Conservation (phyloP, 768 basidiomycete genomes). For the Myochromella boudieri region DNA sequence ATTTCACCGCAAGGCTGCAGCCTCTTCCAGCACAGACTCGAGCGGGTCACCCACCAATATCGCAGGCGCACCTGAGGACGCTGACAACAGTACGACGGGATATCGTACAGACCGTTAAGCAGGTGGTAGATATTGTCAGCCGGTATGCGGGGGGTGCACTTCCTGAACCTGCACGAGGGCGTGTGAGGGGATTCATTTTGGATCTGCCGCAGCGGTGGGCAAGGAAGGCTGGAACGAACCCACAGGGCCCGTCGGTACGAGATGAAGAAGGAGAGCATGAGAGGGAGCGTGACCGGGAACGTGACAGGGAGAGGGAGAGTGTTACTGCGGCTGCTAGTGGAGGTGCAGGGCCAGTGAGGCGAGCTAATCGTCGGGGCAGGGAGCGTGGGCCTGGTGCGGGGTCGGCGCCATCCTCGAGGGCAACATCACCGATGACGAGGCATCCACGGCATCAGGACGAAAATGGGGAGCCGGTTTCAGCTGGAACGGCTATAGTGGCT, state of each 20-base stretch:
- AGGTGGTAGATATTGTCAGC: conserved; percentile 85
- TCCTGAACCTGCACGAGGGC: conserved; percentile 77
- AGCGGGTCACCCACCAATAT: conserved; percentile 31
- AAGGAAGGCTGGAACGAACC: conserved; percentile 31
- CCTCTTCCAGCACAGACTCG: conserved; percentile 36
- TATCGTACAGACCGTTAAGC: conserved; percentile 85
- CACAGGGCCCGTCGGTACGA: conserved; percentile 7
- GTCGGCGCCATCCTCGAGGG: conserved; percentile 28
- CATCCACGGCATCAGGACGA: conserved; percentile 19
- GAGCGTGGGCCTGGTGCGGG: conserved; percentile 38
- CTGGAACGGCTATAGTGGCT: conserved; percentile 64
- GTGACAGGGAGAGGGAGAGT: conserved; percentile 23
- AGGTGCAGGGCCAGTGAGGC: conserved; percentile 26
- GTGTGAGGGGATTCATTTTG: conserved; percentile 76
- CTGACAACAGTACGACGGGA: conserved; percentile 74
- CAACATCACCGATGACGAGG: conserved; percentile 22
- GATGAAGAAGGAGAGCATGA: conserved; percentile 20
- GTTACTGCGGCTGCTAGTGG: conserved; percentile 35
- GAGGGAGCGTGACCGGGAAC: conserved; percentile 21
- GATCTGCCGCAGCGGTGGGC: conserved; percentile 84
- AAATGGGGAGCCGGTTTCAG: conserved; percentile 27
- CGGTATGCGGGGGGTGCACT: conserved; percentile 85
- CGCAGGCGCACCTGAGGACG: conserved; percentile 57
- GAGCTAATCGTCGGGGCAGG: conserved; percentile 32
- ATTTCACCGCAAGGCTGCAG: conserved; percentile 76